A percentile compares a stretch with the other conserved stretches of the same genome.
Conservation (phyloP, 2,329 filamentous ascomycete genomes). For the Monilinia aucupariae region DNA sequence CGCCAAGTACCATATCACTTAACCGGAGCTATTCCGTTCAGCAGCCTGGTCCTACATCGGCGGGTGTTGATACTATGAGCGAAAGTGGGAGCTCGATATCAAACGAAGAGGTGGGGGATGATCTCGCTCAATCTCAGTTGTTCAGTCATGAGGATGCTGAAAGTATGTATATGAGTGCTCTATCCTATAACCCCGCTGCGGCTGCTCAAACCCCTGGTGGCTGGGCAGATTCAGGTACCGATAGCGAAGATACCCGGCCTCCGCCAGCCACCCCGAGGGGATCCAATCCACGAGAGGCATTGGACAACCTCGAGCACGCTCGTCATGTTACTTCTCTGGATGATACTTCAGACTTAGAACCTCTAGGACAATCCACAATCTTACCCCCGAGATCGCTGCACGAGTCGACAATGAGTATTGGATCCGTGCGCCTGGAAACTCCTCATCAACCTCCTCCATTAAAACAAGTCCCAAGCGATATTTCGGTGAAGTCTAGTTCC, state of each 20-base stretch:
- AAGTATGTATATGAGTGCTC: constrained; percentile 80
- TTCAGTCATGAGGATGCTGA: constrained; percentile 77
- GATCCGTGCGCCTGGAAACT: constrained; percentile 11
- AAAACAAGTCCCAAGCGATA: constrained; percentile 25
- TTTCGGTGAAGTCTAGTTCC: constrained; percentile 28
- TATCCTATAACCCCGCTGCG: constrained; percentile 42
- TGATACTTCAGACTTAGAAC: neutral
- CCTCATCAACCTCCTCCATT: constrained; percentile 18
- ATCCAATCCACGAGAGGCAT: constrained; percentile 9
- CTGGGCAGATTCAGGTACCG: constrained; percentile 27
- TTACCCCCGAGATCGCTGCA: constrained; percentile 11
- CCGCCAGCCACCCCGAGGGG: constrained; percentile 24
- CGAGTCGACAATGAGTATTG: constrained; percentile 13
- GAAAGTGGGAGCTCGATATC: constrained; percentile 9
- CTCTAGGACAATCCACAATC: neutral
- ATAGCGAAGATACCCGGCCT: constrained; percentile 20
- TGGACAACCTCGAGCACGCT: constrained; percentile 31
- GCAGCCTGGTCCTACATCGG: neutral
- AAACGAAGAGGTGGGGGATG: constrained; percentile 37
- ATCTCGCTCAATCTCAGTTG: constrained; percentile 59
- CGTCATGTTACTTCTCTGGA: constrained; percentile 14
- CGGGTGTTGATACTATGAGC: constrained; percentile 1
- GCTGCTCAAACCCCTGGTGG: constrained; percentile 28
- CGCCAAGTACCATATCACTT: neutral
- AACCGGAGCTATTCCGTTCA: constrained; percentile 1